Evolutionary conservation across 176 grass and related monocot genomes (phyloP).

Genomic region (Triticum turgidum): DNA sequence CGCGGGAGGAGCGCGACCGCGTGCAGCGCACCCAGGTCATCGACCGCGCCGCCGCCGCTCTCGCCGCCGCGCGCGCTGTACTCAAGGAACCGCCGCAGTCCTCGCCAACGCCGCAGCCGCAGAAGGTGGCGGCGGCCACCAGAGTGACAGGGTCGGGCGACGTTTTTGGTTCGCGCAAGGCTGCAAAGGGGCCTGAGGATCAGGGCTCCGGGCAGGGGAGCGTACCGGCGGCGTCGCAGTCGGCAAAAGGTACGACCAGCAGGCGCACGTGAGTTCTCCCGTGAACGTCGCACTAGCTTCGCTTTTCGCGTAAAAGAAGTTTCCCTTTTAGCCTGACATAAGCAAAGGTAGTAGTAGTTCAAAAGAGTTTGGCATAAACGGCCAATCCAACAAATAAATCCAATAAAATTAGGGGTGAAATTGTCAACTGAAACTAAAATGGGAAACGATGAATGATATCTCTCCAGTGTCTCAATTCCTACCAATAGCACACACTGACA

Average conservation of each 20-base stretch:
- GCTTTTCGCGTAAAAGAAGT: neutral
- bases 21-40: constrained; percentile 82
- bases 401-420: neutral
- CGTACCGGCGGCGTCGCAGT: neutral
- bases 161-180: neutral
- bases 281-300: constrained; percentile 17
- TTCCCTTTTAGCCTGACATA: neutral
- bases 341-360: neutral
- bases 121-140: neutral
- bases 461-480: neutral
- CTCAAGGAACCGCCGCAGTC: constrained; percentile 52
- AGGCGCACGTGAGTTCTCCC: constrained; percentile 9
- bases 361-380: neutral
- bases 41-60: constrained; percentile 84
- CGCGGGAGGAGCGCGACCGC: constrained; percentile 74
- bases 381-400: neutral
- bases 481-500: neutral
- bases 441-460: neutral
- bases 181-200: constrained; percentile 29
- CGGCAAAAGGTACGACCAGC: constrained; percentile 36
- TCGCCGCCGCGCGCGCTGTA: constrained; percentile 73
- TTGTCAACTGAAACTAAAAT: neutral
- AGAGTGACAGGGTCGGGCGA: neutral
- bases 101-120: constrained; percentile 13
- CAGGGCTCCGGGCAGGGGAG: constrained; percentile 5